Evolutionary conservation across 345 rosid genomes (phyloP).

Genomic region (Cardamine chenopodiifolia): DNA sequence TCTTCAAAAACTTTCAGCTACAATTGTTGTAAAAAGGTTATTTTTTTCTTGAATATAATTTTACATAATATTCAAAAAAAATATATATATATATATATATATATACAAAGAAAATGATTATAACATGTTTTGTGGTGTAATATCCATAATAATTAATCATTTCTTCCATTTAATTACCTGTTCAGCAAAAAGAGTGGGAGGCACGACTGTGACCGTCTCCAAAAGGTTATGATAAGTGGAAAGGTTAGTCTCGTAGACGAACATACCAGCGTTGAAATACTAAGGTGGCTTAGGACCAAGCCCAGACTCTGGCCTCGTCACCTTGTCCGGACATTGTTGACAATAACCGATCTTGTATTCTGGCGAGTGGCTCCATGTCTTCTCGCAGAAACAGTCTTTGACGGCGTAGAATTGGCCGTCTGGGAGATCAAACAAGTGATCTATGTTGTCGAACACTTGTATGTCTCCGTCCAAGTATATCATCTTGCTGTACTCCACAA

Average conservation of each 20-base stretch:
- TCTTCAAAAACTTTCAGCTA: no score
- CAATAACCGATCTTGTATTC: constrained; percentile 74
- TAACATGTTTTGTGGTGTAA: neutral
- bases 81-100: no score
- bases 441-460: constrained; percentile 73
- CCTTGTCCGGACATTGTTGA: constrained; percentile 73
- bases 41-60: no score
- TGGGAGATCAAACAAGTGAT: constrained; percentile 63
- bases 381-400: constrained; percentile 79
- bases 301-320: constrained; percentile 53
- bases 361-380: constrained; percentile 66
- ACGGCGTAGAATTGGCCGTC: constrained; percentile 70
- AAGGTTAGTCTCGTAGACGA: constrained; percentile 58
- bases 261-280: constrained; percentile 87
- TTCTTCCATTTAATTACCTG: constrained; percentile 49
- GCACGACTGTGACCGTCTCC: constrained; percentile 47
- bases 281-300: constrained; percentile 66
- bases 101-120: neutral
- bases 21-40: no score
- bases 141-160: neutral
- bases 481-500: constrained; percentile 71
- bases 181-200: constrained; percentile 74
- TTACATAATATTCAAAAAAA: no score
- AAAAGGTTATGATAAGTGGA: constrained; percentile 50
- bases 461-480: constrained; percentile 76